These are phyloP conservation scores for Saitozyma podzolica DNA, from an alignment of 768 basidiomycete species.

Conservation along the genomic window DNA sequence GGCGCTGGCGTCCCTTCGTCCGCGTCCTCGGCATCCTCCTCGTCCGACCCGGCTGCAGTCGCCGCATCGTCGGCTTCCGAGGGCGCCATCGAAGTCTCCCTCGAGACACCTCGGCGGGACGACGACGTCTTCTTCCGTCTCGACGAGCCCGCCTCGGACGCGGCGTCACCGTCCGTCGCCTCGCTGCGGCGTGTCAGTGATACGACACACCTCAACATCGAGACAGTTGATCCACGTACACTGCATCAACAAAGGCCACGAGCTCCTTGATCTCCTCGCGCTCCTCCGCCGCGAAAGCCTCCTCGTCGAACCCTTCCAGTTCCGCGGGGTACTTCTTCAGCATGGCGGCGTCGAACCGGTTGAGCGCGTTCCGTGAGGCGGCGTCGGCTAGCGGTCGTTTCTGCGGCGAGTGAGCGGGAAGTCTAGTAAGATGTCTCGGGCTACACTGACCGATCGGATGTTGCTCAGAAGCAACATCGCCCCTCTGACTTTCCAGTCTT, in stretches of 20 bases:
- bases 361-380: slow-evolving; percentile 67
- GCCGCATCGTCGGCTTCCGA: slow-evolving; percentile 6
- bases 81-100: slow-evolving; percentile 7
- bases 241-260: slow-evolving; percentile 35
- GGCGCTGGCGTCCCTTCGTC: slow-evolving; percentile 13
- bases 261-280: slow-evolving; percentile 24
- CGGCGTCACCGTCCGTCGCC: slow-evolving; percentile 15
- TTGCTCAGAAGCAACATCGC: slow-evolving; percentile 62
- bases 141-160: slow-evolving; percentile 16
- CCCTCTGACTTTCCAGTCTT: slow-evolving; percentile 64
- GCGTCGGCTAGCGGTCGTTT: slow-evolving; percentile 64
- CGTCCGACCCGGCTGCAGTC: slow-evolving; percentile 8
- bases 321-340: slow-evolving; percentile 71
- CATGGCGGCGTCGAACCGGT: slow-evolving; percentile 67
- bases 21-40: slow-evolving; percentile 4
- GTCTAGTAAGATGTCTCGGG: background rate
- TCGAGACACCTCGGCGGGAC: slow-evolving; percentile 1
- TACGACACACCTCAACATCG: background rate
- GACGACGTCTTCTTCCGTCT: background rate
- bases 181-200: slow-evolving; percentile 4
- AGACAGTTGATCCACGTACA: slow-evolving; percentile 23
- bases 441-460: slow-evolving; percentile 53
- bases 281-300: slow-evolving; percentile 24
- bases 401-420: slow-evolving; percentile 47
- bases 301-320: slow-evolving; percentile 62